Conservation (phyloP, 306 rosid genomes). For the Calophaca sinica region DNA sequence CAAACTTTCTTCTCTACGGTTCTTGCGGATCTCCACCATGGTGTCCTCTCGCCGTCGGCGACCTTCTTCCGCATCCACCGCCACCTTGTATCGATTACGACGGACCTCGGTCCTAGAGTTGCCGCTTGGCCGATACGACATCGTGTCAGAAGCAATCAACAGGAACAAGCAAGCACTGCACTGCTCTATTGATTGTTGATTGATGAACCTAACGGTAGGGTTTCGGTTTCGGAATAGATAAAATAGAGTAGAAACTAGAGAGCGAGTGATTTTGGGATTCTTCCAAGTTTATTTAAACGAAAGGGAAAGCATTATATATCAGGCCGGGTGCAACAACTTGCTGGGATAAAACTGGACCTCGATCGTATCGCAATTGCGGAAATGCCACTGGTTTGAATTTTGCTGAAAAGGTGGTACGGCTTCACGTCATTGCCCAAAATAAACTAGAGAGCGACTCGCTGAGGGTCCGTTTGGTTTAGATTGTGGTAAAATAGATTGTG, state of each 20-base stretch:
- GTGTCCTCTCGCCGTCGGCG: conserved; percentile 94
- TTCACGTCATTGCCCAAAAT: too few relatives aligned
- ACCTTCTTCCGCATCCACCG: conserved; percentile 99
- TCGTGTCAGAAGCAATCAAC: conserved; percentile 43
- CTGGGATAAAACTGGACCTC: conserved; percentile 39
- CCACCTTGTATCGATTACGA: conserved; percentile 95
- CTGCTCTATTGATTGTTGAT: conserved; percentile 16
- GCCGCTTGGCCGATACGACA: conserved; percentile 85
- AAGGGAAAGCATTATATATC: conserved; percentile 41
- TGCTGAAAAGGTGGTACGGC: too few relatives aligned
- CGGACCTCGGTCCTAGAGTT: conserved; percentile 91
- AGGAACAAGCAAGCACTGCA: background rate
- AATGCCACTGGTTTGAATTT: conserved; percentile 64
- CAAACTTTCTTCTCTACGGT: conserved; percentile 89
- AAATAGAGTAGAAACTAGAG: background rate
- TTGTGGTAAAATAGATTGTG: too few relatives aligned
- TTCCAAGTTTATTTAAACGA: background rate
- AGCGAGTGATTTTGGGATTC: conserved; percentile 42
- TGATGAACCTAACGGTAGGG: conserved; percentile 48
- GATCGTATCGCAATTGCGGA: conserved; percentile 57
- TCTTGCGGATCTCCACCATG: conserved; percentile 99
- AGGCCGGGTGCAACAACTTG: background rate
- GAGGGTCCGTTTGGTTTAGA: too few relatives aligned
- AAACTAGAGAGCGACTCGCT: too few relatives aligned
- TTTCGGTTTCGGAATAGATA: conserved; percentile 34